Base-by-base conservation (phyloP, 306 rosid genomes). In the Prunus padus region DNA sequence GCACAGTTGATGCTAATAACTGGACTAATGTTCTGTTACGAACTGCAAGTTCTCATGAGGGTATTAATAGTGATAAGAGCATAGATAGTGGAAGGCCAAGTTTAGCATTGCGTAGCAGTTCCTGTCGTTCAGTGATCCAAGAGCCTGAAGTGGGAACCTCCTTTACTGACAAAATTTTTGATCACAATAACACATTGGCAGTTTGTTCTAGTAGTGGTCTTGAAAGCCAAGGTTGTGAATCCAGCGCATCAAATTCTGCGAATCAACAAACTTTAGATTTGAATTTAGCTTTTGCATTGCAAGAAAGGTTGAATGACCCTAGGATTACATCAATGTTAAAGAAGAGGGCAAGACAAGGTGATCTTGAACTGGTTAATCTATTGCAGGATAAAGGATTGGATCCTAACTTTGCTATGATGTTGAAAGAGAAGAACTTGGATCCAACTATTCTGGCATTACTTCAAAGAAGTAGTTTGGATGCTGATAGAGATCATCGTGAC, bases 321-420 rank as follows among this genome's bases (percentile, higher is more conserved):
- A 89, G 93, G 89, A 88, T 96, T 68, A 88, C 98, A 75, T 90
- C 93, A 66, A 86, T 92, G 82, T 81, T 96, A 79, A 96, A 90
- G 85, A 86, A 87, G 79, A 89, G 90, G 68, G 82, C 89, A 60
- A 89, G 96, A 75, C 93, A 88, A 76, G 97, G 98, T 69, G 98
- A 96, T 81, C 86, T 71, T 59, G 99, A 92, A 65, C 82, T 96
- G 50, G 90, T 92, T 63, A 86, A 84, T 82, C 86, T 96, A 71
- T 86, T 96, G 82, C 93, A 96, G 73, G 93, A 96, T 88, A 96
- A 96, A 84, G 99, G 99, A 59, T 78, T 96, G 86, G 99, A 96
- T 87, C 99, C 99, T 22, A 96, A 96, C 91, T 96, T 96, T 87
- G 99, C 93, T 71, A 84, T 96, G 99, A 96, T 96, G 99, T 83